Evolutionary conservation across 257 asterid species (phyloP), one percentile per base, ranked within the genome.

Genomic region (Rubia yunnanensis): DNA sequence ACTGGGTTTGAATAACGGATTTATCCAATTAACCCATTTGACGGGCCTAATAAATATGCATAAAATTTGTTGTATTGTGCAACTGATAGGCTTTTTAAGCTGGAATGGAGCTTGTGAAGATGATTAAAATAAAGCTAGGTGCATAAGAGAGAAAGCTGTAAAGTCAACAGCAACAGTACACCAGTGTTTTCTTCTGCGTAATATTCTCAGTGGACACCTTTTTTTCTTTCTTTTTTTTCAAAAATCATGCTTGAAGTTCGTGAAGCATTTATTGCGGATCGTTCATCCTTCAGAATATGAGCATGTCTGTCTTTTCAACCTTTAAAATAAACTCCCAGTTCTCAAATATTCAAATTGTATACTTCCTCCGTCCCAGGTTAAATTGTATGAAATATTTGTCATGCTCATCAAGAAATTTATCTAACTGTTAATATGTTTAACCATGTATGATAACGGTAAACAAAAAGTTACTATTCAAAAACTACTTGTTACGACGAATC

Each of bases 141-240:
- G 73, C 73, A 13, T 44, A 44, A 44, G 22, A 59, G 80, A 75
- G 27, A 18, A 50, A 80, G 75, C 88, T 80, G 88, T 85, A 85
- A 84, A 88, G 91, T 88, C 96, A 88, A 83, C 86, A 67, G 82
- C 82, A 85, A 78, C 88, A 70, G 74, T 58, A 77, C 79, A 79
- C 27, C 57, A 50, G 63, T 53, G 74, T 61, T 52, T 48, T 67
- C 57, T 50, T 18, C 57, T 50, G 27, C 27, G 14, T 50, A 50
- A 18, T 50, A 50, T 50, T 20, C 24, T 20, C 14, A 50, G 44
- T 22, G 36, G 24, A 56, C 22, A 54, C 53, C 22, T 23, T n/a
- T 34, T 39, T 10, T 35, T 18, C 22, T 15, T 27, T 10, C 32
- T 60, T 53, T 65, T 72, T 17, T 26, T 26, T 56, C 36, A 54